A percentile compares a stretch with the other conserved stretches of the same genome.
phyloP scores from a whole-genome alignment of 257 asterid genomes.

The Solanum virginianum region DNA sequence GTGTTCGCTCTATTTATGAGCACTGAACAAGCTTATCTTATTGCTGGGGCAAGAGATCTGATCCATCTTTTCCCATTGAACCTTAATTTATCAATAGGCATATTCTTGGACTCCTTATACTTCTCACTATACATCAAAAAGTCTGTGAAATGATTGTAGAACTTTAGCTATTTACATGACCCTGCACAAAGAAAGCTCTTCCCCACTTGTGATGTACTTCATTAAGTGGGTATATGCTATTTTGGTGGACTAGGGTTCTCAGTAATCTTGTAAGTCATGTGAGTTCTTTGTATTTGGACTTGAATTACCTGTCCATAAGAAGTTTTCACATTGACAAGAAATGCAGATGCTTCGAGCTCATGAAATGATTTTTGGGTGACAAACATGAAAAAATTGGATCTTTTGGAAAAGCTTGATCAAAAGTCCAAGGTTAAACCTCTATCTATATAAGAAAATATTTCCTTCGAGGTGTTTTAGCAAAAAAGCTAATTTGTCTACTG shows the following conservation, averaged over 20 bases:
- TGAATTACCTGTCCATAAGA: background rate
- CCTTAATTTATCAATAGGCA: background rate
- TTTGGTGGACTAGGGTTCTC: background rate
- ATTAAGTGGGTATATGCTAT: background rate
- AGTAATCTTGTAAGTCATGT: background rate
- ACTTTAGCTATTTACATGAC: background rate
- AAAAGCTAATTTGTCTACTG: background rate
- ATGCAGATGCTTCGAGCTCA: background rate
- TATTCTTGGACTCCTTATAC: background rate
- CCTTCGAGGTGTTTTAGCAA: background rate
- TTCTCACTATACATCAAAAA: background rate
- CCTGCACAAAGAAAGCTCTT: background rate
- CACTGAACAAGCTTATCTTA: background rate
- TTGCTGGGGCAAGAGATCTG: background rate
- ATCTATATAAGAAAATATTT: background rate
- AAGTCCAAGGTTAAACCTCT: slow-evolving; percentile 20
- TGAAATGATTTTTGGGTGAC: background rate
- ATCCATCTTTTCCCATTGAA: background rate
- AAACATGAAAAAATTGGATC: slow-evolving; percentile 34
- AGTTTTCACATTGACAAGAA: background rate
- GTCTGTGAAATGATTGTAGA: background rate
- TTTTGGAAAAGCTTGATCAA: slow-evolving; percentile 44
- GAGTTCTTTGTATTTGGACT: background rate
- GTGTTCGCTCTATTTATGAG: background rate
- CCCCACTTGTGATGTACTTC: background rate